phyloP scores from a whole-genome alignment of 768 basidiomycete genomes.

The Boletus sp. region DNA sequence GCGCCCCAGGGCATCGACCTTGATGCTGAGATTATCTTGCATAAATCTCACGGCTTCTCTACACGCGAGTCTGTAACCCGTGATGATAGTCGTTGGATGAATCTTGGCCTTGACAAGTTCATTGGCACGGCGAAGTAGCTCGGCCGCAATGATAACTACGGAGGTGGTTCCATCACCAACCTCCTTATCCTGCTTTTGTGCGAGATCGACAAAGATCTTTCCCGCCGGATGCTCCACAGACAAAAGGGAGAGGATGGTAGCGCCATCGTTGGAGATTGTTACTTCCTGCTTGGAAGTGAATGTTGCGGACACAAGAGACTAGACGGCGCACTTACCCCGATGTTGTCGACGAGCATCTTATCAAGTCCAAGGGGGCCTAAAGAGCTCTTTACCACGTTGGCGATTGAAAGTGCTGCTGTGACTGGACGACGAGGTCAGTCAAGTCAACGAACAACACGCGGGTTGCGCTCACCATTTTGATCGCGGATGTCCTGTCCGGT shows the following conservation, averaged over 20 bases:
- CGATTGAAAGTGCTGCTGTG: conserved; percentile 91
- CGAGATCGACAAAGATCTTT: conserved; percentile 95
- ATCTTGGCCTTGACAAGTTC: conserved; percentile 98
- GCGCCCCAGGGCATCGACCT: conserved; percentile 86
- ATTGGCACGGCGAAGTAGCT: conserved; percentile 91
- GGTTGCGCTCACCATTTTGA: conserved; percentile 72
- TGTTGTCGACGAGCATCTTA: conserved; percentile 98
- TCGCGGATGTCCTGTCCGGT: conserved; percentile 95
- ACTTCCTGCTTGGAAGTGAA: conserved; percentile 67
- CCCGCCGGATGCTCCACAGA: conserved; percentile 97
- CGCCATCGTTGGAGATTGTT: conserved; percentile 99
- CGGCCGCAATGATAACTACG: conserved; percentile 97
- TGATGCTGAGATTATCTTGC: conserved; percentile 95
- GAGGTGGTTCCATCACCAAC: conserved; percentile 99
- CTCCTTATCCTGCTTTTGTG: conserved; percentile 99
- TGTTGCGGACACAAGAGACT: background rate
- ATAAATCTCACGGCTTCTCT: conserved; percentile 97
- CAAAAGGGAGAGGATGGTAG: conserved; percentile 93
- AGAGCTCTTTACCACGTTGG: conserved; percentile 96
- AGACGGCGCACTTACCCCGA: conserved; percentile 61
- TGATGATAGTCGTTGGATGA: conserved; percentile 98
- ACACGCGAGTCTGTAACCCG: conserved; percentile 95
- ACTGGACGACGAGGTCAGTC: conserved; percentile 46
- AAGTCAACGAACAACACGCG: background rate
- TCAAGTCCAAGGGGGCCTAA: conserved; percentile 93